phyloP scores from a whole-genome alignment of 1,284 basidiomycete genomes.

The Porogramme epimiltina region DNA sequence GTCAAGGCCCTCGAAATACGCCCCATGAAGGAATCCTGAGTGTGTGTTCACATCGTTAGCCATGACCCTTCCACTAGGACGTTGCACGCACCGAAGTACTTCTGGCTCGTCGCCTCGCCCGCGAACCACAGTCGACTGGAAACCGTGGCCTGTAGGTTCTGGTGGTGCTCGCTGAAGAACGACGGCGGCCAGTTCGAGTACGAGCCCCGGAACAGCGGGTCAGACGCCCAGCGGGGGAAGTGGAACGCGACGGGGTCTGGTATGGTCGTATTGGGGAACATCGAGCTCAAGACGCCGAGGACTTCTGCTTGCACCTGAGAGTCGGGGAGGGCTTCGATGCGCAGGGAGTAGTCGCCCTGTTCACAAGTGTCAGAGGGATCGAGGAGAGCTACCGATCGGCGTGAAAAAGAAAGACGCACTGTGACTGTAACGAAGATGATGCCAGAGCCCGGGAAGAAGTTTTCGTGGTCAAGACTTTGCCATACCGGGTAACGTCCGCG shows the following conservation, averaged over 20 bases:
- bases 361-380: background rate
- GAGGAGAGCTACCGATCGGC: too few relatives aligned
- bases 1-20: constrained; percentile 36
- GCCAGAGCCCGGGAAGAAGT: constrained; percentile 62
- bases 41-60: too few relatives aligned
- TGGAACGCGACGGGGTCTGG: constrained; percentile 55
- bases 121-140: constrained; percentile 57
- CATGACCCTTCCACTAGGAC: background rate
- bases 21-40: constrained; percentile 38
- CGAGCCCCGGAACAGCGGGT: constrained; percentile 63
- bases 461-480: constrained; percentile 62
- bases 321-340: constrained; percentile 55
- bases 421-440: constrained; percentile 67
- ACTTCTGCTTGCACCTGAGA: constrained; percentile 52
- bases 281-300: constrained; percentile 52
- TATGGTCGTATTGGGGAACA: constrained; percentile 56
- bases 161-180: constrained; percentile 51
- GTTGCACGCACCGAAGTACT: constrained; percentile 54
- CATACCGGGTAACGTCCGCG: constrained; percentile 68
- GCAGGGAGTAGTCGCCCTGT: constrained; percentile 57
- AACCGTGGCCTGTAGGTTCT: constrained; percentile 58
- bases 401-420: constrained; percentile 34
- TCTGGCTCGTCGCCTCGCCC: constrained; percentile 59
- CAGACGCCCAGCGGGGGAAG: constrained; percentile 55
- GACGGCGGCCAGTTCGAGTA: constrained; percentile 70